Conservation (phyloP, 2,329 filamentous ascomycete species). For the Pochonia chlamydosporia region DNA sequence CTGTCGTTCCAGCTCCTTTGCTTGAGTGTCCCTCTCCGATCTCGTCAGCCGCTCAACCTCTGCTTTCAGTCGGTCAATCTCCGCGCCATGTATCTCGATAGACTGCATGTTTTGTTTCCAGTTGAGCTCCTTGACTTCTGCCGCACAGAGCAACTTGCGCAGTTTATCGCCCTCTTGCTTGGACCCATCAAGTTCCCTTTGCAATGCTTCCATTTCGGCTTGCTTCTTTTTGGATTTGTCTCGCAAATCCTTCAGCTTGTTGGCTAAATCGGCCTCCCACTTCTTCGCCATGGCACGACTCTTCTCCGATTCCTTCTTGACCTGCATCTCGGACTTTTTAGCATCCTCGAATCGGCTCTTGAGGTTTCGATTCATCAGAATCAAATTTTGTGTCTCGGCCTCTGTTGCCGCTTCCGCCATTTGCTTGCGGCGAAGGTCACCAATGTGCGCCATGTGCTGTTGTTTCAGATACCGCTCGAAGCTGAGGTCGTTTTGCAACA, state of each 20-base stretch:
- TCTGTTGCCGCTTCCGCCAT: conserved; percentile 73
- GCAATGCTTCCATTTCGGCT: conserved; percentile 49
- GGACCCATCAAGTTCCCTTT: conserved; percentile 51
- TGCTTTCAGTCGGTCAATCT: conserved; percentile 52
- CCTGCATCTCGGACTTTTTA: conserved; percentile 62
- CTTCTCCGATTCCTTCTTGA: conserved; percentile 66
- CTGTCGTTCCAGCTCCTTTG: conserved; percentile 55
- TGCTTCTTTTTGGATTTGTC: conserved; percentile 66
- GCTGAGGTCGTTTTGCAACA: conserved; percentile 73
- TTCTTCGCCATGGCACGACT: conserved; percentile 70
- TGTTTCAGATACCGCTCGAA: conserved; percentile 82
- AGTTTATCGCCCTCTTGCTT: conserved; percentile 59
- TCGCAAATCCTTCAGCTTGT: conserved; percentile 58
- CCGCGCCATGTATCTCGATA: conserved; percentile 53
- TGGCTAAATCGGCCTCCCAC: conserved; percentile 66
- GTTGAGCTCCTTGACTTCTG: conserved; percentile 62
- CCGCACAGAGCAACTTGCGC: conserved; percentile 58
- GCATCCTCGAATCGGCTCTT: conserved; percentile 69
- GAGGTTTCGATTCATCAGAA: conserved; percentile 69
- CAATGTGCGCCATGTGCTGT: conserved; percentile 77
- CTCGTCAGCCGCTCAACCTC: conserved; percentile 57
- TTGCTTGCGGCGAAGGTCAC: conserved; percentile 67
- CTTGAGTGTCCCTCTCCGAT: conserved; percentile 57
- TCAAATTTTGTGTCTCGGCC: conserved; percentile 74
- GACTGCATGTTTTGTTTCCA: conserved; percentile 59